Evolutionary conservation across 257 asterid genomes (phyloP).

Genomic region (Gentiana macrophylla): DNA sequence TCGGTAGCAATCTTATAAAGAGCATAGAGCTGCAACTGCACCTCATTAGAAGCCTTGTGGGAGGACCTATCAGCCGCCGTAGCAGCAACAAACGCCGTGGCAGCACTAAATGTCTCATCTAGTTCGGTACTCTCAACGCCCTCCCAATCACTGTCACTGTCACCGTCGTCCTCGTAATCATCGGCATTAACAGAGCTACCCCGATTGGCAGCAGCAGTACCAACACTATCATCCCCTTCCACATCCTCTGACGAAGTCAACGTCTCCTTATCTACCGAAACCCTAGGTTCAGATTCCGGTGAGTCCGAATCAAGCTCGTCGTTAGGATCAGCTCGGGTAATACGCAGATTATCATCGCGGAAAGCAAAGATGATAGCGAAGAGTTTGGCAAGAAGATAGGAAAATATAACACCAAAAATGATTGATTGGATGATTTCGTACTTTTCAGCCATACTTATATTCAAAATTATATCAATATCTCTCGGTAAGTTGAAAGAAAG

Average conservation of each 20-base stretch:
- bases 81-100: slow-evolving; percentile 91
- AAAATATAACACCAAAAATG: slow-evolving; percentile 61
- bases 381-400: slow-evolving; percentile 84
- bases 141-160: slow-evolving; percentile 92
- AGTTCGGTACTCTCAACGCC: slow-evolving; percentile 96
- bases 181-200: slow-evolving; percentile 3
- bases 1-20: slow-evolving; percentile 93
- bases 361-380: slow-evolving; percentile 78
- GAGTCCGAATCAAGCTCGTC: slow-evolving; percentile 22
- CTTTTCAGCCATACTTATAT: slow-evolving; percentile 57
- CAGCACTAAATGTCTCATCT: slow-evolving; percentile 93
- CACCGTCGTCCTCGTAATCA: slow-evolving; percentile 18
- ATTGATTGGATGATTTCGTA: slow-evolving; percentile 54
- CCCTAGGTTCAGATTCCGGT: slow-evolving; percentile 7
- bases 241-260: slow-evolving; percentile 23
- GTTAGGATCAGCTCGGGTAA: slow-evolving; percentile 49
- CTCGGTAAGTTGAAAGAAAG: no score
- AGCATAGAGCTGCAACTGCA: slow-evolving; percentile 88
- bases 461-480: no score
- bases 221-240: neutral
- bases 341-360: slow-evolving; percentile 79
- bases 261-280: slow-evolving; percentile 38
- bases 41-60: slow-evolving; percentile 60
- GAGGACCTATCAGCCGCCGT: slow-evolving; percentile 70
- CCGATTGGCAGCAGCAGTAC: neutral